A percentile compares a stretch with the other conserved stretches of the same genome.
These are phyloP conservation scores for Aspergillus avenaceus DNA, from an alignment of 495 filamentous ascomycete genomes.

Conservation along the genomic window DNA sequence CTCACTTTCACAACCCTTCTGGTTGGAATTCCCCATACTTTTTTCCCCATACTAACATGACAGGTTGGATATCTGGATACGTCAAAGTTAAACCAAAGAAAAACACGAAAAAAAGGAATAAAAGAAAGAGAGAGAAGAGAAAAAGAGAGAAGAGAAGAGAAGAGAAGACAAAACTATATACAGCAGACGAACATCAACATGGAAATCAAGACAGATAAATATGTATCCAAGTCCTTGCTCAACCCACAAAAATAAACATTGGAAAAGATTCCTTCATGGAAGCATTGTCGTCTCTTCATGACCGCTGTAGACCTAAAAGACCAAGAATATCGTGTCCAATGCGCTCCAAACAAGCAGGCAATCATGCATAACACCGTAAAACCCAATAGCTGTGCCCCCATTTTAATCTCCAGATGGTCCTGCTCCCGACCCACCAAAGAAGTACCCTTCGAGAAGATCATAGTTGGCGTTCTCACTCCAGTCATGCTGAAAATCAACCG, in stretches of 20 bases:
- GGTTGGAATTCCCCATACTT: too few species aligned
- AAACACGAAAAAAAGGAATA: not conserved
- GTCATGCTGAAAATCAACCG: conserved; percentile 71
- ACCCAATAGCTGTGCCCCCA: not conserved
- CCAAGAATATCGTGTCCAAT: too few species aligned
- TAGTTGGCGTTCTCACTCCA: conserved; percentile 74
- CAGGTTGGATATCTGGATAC: not conserved
- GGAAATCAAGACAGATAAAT: too few species aligned
- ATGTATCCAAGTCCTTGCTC: not conserved
- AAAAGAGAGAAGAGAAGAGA: not conserved
- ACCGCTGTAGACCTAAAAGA: too few species aligned
- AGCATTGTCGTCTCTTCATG: too few species aligned
- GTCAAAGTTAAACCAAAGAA: not conserved
- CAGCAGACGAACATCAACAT: not conserved
- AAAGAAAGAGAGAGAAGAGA: conserved; percentile 3
- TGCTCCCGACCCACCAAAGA: conserved; percentile 62
- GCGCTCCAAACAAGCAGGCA: too few species aligned
- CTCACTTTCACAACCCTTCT: not conserved
- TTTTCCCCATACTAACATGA: too few species aligned
- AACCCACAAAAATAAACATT: not conserved
- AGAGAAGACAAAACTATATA: not conserved
- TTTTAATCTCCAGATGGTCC: conserved; percentile 23
- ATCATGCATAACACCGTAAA: too few species aligned
- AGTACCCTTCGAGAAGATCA: conserved; percentile 88
- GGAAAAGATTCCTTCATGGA: too few species aligned